phyloP scores from a whole-genome alignment of 2,329 filamentous ascomycete genomes.

The Cercospora sp. region DNA sequence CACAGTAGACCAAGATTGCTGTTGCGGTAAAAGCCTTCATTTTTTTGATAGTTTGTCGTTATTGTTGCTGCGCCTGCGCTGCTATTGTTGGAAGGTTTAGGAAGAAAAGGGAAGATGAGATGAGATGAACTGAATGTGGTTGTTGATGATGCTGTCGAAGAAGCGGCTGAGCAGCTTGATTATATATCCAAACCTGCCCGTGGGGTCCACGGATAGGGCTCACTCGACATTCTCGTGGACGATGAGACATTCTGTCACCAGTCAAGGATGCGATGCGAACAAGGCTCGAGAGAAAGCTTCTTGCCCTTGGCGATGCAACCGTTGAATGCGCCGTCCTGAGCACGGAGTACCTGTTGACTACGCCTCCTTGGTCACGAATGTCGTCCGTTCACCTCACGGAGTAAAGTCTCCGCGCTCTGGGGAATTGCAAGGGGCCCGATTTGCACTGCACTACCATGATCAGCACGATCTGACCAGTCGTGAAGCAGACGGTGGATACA shows the following conservation, averaged over 20 bases:
- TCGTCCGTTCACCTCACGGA: background rate
- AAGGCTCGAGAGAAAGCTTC: background rate
- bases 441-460: background rate
- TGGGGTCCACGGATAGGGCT: background rate
- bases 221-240: background rate
- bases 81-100: background rate
- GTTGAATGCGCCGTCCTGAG: background rate
- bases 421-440: background rate
- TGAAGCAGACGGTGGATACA: background rate
- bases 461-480: background rate
- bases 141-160: background rate
- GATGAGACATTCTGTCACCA: background rate
- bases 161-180: background rate
- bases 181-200: background rate
- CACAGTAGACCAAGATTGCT: constrained; percentile 2
- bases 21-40: background rate
- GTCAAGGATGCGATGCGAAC: background rate
- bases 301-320: background rate
- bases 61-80: constrained; percentile 1
- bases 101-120: background rate
- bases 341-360: background rate
- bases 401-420: background rate
- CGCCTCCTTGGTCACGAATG: background rate
- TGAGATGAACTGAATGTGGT: constrained; percentile 2
- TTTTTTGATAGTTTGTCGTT: background rate